Evolutionary conservation across 2,329 filamentous ascomycete species (phyloP).

Genomic region (Hymenoscyphus linearis): DNA sequence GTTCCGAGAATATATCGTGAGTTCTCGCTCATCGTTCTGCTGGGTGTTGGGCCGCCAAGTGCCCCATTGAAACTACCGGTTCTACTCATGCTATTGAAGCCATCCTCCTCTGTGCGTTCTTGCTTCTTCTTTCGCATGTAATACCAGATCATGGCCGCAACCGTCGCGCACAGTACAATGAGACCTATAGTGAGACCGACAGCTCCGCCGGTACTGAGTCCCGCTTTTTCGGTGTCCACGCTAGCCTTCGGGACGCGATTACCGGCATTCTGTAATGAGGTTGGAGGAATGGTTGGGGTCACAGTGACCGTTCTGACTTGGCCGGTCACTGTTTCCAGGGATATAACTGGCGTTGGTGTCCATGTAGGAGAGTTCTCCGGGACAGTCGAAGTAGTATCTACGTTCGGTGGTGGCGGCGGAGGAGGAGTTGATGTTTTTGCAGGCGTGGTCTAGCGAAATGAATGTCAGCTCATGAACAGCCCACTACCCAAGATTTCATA

Average conservation of each 20-base stretch:
- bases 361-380: slow-evolving; percentile 21
- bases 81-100: slow-evolving; percentile 19
- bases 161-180: slow-evolving; percentile 38
- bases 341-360: slow-evolving; percentile 34
- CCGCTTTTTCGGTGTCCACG: slow-evolving; percentile 17
- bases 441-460: neutral
- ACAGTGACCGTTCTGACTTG: slow-evolving; percentile 51
- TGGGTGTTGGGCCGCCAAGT: slow-evolving; percentile 22
- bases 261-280: slow-evolving; percentile 8
- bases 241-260: slow-evolving; percentile 16
- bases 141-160: slow-evolving; percentile 36
- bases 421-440: slow-evolving; percentile 1
- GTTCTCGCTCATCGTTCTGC: slow-evolving; percentile 33
- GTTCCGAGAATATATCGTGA: slow-evolving; percentile 33
- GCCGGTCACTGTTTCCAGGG: slow-evolving; percentile 51
- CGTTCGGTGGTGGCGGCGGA: slow-evolving; percentile 6
- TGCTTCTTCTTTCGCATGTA: slow-evolving; percentile 41
- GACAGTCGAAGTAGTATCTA: slow-evolving; percentile 3
- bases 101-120: slow-evolving; percentile 34
- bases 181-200: slow-evolving; percentile 51
- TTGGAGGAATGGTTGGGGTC: slow-evolving; percentile 37
- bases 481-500: neutral
- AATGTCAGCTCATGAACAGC: neutral
- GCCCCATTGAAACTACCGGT: slow-evolving; percentile 21
- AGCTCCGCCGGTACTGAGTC: slow-evolving; percentile 43